Evolutionary conservation across 495 filamentous ascomycete genomes (phyloP).

Genomic region (Penicillium coprophilum): DNA sequence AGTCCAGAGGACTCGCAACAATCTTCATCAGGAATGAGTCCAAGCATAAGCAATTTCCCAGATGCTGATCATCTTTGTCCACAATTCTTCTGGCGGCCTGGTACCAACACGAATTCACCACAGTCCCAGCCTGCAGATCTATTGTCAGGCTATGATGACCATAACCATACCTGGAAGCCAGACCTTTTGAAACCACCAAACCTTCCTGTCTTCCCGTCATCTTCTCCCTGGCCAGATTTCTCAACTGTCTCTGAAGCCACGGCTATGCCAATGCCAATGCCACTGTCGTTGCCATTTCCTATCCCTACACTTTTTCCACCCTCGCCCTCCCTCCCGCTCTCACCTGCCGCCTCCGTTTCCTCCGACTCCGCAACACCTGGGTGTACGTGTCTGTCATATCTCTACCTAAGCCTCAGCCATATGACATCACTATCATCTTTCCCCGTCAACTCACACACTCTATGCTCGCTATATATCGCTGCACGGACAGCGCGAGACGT

Average conservation of each 20-base stretch:
- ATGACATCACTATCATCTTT: slow-evolving; percentile 44
- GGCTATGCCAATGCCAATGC: slow-evolving; percentile 33
- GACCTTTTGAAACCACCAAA: slow-evolving; percentile 26
- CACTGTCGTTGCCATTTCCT: slow-evolving; percentile 27
- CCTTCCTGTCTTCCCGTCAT: slow-evolving; percentile 31
- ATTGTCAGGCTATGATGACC: slow-evolving; percentile 27
- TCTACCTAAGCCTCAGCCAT: slow-evolving; percentile 49
- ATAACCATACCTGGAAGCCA: slow-evolving; percentile 32
- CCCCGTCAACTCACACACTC: slow-evolving; percentile 45
- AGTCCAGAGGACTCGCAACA: slow-evolving; percentile 23
- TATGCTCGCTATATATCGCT: slow-evolving; percentile 58
- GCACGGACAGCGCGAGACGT: slow-evolving; percentile 54
- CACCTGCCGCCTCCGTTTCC: slow-evolving; percentile 26
- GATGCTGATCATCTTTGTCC: slow-evolving; percentile 31
- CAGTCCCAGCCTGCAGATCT: slow-evolving; percentile 23
- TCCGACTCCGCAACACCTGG: slow-evolving; percentile 24
- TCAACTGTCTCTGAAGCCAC: slow-evolving; percentile 41
- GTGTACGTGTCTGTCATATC: slow-evolving; percentile 47
- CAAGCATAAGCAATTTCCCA: slow-evolving; percentile 10
- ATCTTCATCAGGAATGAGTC: slow-evolving; percentile 11
- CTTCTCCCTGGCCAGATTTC: slow-evolving; percentile 48
- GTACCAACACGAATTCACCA: slow-evolving; percentile 8
- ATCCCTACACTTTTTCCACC: slow-evolving; percentile 27
- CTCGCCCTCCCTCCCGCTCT: slow-evolving; percentile 27
- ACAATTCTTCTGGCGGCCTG: slow-evolving; percentile 26